Conservation (phyloP, 495 filamentous ascomycete genomes). For the Aspergillus baeticus region DNA sequence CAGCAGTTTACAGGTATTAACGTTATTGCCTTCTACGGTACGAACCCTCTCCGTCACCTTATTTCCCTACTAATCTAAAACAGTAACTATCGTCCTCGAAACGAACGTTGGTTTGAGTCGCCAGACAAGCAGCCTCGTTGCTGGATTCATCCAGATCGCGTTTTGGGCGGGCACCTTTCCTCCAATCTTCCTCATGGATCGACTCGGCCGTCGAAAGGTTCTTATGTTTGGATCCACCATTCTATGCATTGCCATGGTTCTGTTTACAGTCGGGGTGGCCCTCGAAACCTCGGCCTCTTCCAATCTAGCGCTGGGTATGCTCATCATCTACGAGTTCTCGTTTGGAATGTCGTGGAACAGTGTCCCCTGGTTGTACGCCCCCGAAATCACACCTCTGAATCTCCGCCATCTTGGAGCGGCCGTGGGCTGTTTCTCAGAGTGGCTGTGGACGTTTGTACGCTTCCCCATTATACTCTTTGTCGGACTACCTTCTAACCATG, state of each 20-base stretch:
- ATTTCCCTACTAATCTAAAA: neutral
- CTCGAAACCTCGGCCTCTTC: neutral
- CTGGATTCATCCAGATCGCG: constrained; percentile 45
- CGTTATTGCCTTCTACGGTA: constrained; percentile 19
- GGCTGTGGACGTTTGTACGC: constrained; percentile 14
- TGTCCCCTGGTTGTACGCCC: constrained; percentile 16
- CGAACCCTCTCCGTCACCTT: neutral
- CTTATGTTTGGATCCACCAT: constrained; percentile 29
- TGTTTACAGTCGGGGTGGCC: constrained; percentile 7
- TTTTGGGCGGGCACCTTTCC: constrained; percentile 30
- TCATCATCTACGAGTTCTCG: constrained; percentile 8
- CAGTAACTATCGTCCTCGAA: constrained; percentile 10
- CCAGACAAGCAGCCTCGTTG: constrained; percentile 31
- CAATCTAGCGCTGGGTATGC: neutral
- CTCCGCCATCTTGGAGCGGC: constrained; percentile 16
- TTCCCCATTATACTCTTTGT: neutral
- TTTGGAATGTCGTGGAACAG: constrained; percentile 14
- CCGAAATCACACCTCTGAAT: constrained; percentile 17
- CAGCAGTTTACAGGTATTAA: constrained; percentile 21
- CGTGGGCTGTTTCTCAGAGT: constrained; percentile 8
- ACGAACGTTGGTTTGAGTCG: constrained; percentile 20
- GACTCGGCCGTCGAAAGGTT: constrained; percentile 42
- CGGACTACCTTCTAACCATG: too few species aligned
- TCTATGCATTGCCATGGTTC: constrained; percentile 6
- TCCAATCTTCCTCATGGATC: constrained; percentile 33